Percentiles rank a stretch among this genome's conserved stretches.
Evolutionary conservation across 257 asterid species (phyloP).

Genomic region (Gentiana dahurica): DNA sequence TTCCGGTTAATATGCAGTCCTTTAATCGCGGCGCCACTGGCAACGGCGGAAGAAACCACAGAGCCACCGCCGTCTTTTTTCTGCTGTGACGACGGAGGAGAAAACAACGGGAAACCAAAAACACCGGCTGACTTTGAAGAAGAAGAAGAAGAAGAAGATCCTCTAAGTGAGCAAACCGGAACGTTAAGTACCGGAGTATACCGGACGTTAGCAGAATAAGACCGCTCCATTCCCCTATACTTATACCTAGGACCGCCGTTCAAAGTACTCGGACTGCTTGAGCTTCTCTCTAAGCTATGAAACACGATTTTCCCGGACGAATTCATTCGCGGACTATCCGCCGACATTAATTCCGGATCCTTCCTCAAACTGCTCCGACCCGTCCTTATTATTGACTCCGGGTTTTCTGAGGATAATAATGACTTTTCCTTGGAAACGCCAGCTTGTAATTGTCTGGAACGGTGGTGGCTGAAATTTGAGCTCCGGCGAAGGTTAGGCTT

Average conservation of each 20-base stretch:
- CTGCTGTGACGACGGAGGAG: slow-evolving; percentile 41
- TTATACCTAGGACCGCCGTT: slow-evolving; percentile 65
- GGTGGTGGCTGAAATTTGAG: slow-evolving; percentile 9
- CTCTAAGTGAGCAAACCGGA: slow-evolving; percentile 76
- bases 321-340: slow-evolving; percentile 92
- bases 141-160: slow-evolving; percentile 22
- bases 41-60: neutral
- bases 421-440: slow-evolving; percentile 39
- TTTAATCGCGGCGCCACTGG: slow-evolving; percentile 21
- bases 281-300: slow-evolving; percentile 84
- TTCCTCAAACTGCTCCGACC: slow-evolving; percentile 44
- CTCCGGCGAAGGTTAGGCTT: slow-evolving; percentile 12
- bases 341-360: slow-evolving; percentile 41
- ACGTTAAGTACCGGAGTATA: slow-evolving; percentile 88
- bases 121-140: slow-evolving; percentile 67
- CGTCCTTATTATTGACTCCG: slow-evolving; percentile 21
- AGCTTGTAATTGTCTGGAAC: slow-evolving; percentile 25
- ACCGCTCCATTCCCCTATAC: slow-evolving; percentile 84
- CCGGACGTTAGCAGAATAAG: slow-evolving; percentile 85
- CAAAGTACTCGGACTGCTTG: slow-evolving; percentile 88
- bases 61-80: slow-evolving; percentile 27
- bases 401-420: slow-evolving; percentile 34
- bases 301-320: slow-evolving; percentile 86
- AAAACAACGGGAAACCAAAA: slow-evolving; percentile 71
- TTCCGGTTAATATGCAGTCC: slow-evolving; percentile 23